phyloP scores from a whole-genome alignment of 441 rosid species.

The Adansonia gregorii region DNA sequence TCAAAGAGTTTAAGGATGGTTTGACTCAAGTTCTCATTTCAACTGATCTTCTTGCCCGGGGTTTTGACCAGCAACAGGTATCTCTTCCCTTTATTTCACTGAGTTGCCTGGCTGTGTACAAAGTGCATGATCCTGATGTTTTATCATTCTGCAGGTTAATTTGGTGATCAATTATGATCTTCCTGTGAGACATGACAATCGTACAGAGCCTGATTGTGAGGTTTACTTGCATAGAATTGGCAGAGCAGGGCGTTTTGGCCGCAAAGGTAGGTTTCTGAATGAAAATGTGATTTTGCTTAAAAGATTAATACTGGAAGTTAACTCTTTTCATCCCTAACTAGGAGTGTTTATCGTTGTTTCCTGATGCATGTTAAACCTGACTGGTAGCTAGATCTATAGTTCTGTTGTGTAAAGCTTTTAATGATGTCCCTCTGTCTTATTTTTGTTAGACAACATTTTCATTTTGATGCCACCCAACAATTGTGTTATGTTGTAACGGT shows the following conservation, averaged over 20 bases:
- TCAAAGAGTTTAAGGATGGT: constrained; percentile 90
- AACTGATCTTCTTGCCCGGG: constrained; percentile 90
- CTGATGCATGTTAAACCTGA: neutral
- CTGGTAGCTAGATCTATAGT: neutral
- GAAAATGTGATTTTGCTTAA: neutral
- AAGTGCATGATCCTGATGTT: constrained; percentile 7
- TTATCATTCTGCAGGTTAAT: constrained; percentile 61
- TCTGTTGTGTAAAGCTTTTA: neutral
- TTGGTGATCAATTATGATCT: constrained; percentile 81
- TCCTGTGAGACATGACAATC: constrained; percentile 58
- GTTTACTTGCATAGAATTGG: constrained; percentile 95
- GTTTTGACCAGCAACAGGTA: constrained; percentile 93
- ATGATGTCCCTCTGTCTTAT: neutral
- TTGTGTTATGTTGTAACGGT: neutral
- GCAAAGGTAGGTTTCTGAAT: constrained; percentile 61
- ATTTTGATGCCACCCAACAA: neutral
- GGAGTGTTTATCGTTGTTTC: neutral
- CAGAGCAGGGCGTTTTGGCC: constrained; percentile 97
- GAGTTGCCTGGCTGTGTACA: constrained; percentile 4
- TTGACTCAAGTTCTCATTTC: constrained; percentile 88
- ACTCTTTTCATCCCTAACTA: neutral
- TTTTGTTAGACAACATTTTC: neutral
- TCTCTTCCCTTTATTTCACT: neutral
- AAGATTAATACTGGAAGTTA: neutral
- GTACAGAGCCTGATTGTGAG: constrained; percentile 77